A percentile compares a stretch with the other conserved stretches of the same genome.
Evolutionary conservation across 2,329 filamentous ascomycete species (phyloP).

Genomic region (Herpotrichia juniperi): DNA sequence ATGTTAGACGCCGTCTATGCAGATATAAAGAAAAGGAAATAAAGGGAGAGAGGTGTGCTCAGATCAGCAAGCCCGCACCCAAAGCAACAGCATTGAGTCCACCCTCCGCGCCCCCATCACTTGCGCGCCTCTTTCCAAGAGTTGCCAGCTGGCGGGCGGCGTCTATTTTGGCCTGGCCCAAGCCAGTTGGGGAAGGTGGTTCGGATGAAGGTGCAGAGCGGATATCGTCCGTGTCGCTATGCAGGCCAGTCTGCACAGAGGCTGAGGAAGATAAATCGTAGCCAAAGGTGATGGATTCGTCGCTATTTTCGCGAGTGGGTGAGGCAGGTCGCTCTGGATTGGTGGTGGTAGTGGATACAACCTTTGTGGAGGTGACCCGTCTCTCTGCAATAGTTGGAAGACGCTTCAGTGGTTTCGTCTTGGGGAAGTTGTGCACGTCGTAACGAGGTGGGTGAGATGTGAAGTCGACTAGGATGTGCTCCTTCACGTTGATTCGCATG

Average conservation of each 20-base stretch:
- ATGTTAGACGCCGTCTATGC: not conserved
- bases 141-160: constrained; percentile 21
- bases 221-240: constrained; percentile 23
- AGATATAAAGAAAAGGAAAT: not conserved
- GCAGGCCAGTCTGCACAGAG: constrained; percentile 21
- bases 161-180: constrained; percentile 30
- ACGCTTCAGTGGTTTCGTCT: constrained; percentile 18
- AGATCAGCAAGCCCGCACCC: constrained; percentile 30
- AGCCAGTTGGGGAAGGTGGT: constrained; percentile 33
- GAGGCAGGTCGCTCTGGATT: constrained; percentile 27
- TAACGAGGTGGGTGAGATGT: constrained; percentile 53
- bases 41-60: constrained; percentile 1
- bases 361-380: not conserved
- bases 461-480: constrained; percentile 50
- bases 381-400: constrained; percentile 4
- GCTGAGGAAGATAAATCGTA: constrained; percentile 35
- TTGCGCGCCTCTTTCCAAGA: constrained; percentile 28
- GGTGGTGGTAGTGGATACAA: constrained; percentile 7
- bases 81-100: constrained; percentile 26
- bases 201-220: constrained; percentile 26
- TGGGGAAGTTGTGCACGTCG: constrained; percentile 46
- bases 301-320: constrained; percentile 34
- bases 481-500: constrained; percentile 52
- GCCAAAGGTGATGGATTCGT: constrained; percentile 41
- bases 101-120: constrained; percentile 26